Evolutionary conservation across 768 basidiomycete genomes (phyloP).

Genomic region (Boletus edulis): DNA sequence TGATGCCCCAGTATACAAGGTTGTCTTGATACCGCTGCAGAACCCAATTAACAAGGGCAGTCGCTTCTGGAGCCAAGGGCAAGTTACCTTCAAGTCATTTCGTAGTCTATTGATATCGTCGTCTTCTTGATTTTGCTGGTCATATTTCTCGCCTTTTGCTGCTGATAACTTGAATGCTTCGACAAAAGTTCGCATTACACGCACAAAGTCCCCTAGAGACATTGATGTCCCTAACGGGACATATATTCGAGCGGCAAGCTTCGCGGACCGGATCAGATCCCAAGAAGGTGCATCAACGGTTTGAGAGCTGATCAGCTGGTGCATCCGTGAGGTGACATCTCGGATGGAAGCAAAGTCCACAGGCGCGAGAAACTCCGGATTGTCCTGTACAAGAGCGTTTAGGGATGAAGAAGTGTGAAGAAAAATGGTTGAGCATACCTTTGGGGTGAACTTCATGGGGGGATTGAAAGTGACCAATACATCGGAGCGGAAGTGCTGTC

Average conservation of each 20-base stretch:
- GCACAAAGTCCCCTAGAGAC: conserved; percentile 81
- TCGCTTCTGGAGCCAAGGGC: background rate
- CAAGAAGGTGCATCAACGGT: conserved; percentile 86
- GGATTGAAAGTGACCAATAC: conserved; percentile 81
- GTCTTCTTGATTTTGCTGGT: conserved; percentile 25
- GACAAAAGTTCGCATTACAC: conserved; percentile 70
- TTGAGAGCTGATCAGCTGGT: conserved; percentile 68
- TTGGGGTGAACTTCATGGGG: conserved; percentile 62
- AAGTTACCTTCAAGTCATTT: conserved; percentile 58
- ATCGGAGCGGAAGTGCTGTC: conserved; percentile 85
- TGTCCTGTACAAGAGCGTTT: conserved; percentile 41
- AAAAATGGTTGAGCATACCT: conserved; percentile 36
- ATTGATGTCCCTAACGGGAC: conserved; percentile 85
- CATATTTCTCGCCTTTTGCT: conserved; percentile 22
- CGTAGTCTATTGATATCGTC: conserved; percentile 36
- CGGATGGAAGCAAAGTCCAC: conserved; percentile 62
- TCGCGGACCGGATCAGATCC: conserved; percentile 71
- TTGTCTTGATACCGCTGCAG: conserved; percentile 71
- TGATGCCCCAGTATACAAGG: conserved; percentile 65
- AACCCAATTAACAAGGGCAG: background rate
- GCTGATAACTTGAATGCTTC: conserved; percentile 64
- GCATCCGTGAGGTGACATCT: conserved; percentile 56
- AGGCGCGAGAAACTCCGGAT: conserved; percentile 70
- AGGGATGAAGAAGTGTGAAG: background rate
- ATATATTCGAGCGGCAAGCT: conserved; percentile 77